phyloP scores from a whole-genome alignment of 2,329 filamentous ascomycete genomes.

The Reticulascus tulasneorum region DNA sequence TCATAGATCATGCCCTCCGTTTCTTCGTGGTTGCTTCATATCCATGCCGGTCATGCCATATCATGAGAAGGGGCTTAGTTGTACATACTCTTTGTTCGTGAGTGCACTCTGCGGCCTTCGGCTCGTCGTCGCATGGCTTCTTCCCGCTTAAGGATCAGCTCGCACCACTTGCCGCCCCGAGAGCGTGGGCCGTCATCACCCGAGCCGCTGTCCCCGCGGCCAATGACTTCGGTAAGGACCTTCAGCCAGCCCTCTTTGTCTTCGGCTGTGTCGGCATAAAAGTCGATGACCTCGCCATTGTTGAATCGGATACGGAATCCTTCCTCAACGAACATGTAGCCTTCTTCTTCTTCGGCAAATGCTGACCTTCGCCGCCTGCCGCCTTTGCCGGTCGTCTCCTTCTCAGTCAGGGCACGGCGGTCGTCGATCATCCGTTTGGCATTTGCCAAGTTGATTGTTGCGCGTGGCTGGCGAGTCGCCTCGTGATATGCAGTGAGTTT shows the following conservation, averaged over 20 bases:
- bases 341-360: slow-evolving; percentile 97
- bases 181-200: slow-evolving; percentile 43
- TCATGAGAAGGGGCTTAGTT: slow-evolving; percentile 25
- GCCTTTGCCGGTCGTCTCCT: slow-evolving; percentile 71
- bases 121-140: slow-evolving; percentile 53
- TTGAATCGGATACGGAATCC: slow-evolving; percentile 98
- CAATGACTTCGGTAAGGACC: slow-evolving; percentile 69
- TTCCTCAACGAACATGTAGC: slow-evolving; percentile 99
- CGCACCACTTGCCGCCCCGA: slow-evolving; percentile 63
- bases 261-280: slow-evolving; percentile 84
- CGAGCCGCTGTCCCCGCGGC: slow-evolving; percentile 45
- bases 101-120: slow-evolving; percentile 48
- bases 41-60: slow-evolving; percentile 13
- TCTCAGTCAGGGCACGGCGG: slow-evolving; percentile 75
- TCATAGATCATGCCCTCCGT: slow-evolving; percentile 14
- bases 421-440: slow-evolving; percentile 93
- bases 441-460: slow-evolving; percentile 94
- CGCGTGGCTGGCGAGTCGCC: slow-evolving; percentile 88
- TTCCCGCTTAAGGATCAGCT: slow-evolving; percentile 61
- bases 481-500: slow-evolving; percentile 96
- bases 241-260: slow-evolving; percentile 96
- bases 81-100: slow-evolving; percentile 56
- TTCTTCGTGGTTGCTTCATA: slow-evolving; percentile 9
- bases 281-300: slow-evolving; percentile 97
- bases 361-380: slow-evolving; percentile 85